A percentile compares a stretch with the other conserved stretches of the same genome.
Conservation (phyloP, 768 basidiomycete genomes). For the Hericium rajendrae region DNA sequence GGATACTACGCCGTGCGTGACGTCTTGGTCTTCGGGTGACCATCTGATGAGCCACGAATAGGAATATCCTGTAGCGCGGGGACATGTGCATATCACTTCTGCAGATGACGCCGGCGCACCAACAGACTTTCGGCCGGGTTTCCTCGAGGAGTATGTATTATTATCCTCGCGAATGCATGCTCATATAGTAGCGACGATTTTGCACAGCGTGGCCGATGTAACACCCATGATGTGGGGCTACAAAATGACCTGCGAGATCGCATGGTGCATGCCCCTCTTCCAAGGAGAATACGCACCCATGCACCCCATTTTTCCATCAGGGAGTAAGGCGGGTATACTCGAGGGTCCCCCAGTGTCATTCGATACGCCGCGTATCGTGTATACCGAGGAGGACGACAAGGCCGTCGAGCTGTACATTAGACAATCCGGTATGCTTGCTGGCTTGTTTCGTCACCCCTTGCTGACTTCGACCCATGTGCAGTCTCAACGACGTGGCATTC, state of each 20-base stretch:
- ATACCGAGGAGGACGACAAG: constrained; percentile 26
- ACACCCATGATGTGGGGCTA: constrained; percentile 41
- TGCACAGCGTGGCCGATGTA: constrained; percentile 21
- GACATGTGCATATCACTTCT: constrained; percentile 17
- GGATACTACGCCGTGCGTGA: too few relatives aligned
- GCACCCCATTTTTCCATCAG: neutral
- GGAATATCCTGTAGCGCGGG: constrained; percentile 11
- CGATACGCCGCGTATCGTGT: constrained; percentile 22
- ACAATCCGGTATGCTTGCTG: neutral
- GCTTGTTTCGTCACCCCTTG: neutral
- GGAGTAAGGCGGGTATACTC: neutral
- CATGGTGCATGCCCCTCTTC: constrained; percentile 37
- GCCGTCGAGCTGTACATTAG: constrained; percentile 22
- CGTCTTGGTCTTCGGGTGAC: too few relatives aligned
- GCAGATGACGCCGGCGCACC: constrained; percentile 13
- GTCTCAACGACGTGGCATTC: constrained; percentile 5
- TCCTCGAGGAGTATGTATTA: constrained; percentile 12
- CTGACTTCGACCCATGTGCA: neutral
- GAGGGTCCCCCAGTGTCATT: constrained; percentile 17
- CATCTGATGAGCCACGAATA: too few relatives aligned
- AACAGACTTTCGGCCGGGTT: constrained; percentile 18
- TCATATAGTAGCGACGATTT: neutral
- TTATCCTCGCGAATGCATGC: neutral
- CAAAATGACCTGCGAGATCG: constrained; percentile 43
- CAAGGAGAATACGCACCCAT: constrained; percentile 15